These are phyloP conservation scores for Pistacia integerrima DNA, from an alignment of 345 rosid genomes.

Conservation along the genomic window DNA sequence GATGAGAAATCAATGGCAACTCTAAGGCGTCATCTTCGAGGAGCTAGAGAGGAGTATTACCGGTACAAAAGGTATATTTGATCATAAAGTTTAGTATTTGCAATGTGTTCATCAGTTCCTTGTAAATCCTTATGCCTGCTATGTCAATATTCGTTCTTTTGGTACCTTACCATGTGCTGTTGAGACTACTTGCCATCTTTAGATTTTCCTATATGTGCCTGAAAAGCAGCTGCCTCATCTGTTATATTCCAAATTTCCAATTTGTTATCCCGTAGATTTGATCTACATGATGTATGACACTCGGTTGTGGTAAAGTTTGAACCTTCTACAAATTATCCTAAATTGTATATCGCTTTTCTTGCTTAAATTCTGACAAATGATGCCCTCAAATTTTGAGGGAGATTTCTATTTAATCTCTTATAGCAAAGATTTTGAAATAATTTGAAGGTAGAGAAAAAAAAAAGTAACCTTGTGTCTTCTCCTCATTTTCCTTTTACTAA, in stretches of 20 bases:
- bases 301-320: slow-evolving; percentile 3
- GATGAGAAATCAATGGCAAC: slow-evolving; percentile 99
- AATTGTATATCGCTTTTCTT: background rate
- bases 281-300: background rate
- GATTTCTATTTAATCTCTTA: background rate
- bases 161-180: background rate
- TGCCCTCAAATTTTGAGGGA: slow-evolving; percentile 1
- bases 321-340: background rate
- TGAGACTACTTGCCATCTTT: background rate
- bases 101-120: slow-evolving; percentile 6
- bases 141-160: slow-evolving; percentile 3
- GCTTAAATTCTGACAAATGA: background rate
- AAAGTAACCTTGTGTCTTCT: background rate
- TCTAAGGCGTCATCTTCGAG: slow-evolving; percentile 89
- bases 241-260: background rate
- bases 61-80: slow-evolving; percentile 82
- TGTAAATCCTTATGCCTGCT: background rate
- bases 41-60: slow-evolving; percentile 91
- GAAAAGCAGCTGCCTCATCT: background rate
- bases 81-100: slow-evolving; percentile 1
- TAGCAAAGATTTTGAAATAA: background rate
- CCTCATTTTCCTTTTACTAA: background rate
- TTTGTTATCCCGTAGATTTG: too few species aligned
- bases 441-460: background rate
- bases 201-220: background rate